A percentile compares a stretch with the other conserved stretches of the same genome.
Evolutionary conservation across 257 asterid genomes (phyloP).

Genomic region (Solanum chmielewskii): DNA sequence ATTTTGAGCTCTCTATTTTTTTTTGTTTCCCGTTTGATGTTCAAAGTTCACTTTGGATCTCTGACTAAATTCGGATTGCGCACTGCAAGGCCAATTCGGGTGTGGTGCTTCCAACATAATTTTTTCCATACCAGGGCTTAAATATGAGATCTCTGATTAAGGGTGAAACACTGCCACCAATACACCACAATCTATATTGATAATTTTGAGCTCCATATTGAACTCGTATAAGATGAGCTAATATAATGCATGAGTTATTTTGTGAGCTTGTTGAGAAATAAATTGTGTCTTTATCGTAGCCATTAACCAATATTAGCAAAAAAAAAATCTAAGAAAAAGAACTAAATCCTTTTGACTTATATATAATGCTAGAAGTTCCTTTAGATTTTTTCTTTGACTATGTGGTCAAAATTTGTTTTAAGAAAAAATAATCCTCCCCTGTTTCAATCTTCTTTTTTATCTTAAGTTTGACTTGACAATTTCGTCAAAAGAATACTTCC

Average conservation of each 20-base stretch:
- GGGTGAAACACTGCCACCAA: too few relatives aligned
- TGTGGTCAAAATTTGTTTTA: not conserved
- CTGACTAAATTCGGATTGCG: accelerated
- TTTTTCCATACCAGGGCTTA: not conserved
- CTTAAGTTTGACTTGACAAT: not conserved
- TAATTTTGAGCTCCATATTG: not conserved
- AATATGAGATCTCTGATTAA: too few relatives aligned
- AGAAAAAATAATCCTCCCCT: not conserved
- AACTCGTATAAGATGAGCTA: not conserved
- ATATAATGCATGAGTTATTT: not conserved
- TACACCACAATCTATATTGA: too few relatives aligned
- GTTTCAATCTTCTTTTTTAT: too few relatives aligned
- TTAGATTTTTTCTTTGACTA: not conserved
- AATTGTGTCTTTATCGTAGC: not conserved
- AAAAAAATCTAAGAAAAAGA: not conserved
- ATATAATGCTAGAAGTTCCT: not conserved
- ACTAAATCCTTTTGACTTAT: not conserved
- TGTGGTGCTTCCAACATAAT: not conserved
- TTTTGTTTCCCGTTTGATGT: not conserved
- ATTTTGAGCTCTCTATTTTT: not conserved
- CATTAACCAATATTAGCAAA: not conserved
- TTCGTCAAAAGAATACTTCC: too few relatives aligned
- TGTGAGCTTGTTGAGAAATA: not conserved
- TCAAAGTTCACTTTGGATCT: not conserved
- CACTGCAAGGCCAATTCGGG: not conserved